phyloP scores from a whole-genome alignment of 1,284 basidiomycete genomes.

The Cutaneotrichosporon dermatis region DNA sequence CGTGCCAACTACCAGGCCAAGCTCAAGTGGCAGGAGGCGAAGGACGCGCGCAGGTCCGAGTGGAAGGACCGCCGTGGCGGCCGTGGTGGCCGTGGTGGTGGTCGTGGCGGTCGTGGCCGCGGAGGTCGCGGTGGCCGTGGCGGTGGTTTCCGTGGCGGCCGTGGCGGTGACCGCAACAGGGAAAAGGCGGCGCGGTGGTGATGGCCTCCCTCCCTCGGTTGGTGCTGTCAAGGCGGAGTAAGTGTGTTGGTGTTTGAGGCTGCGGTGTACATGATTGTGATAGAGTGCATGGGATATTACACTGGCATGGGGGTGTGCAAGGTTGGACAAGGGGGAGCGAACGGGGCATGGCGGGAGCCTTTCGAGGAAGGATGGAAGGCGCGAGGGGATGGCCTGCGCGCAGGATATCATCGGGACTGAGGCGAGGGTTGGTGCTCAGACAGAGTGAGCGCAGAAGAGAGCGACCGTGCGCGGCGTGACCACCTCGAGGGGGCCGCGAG shows the following conservation, averaged over 20 bases:
- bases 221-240: conserved; percentile 14
- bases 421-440: too few relatives aligned
- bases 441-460: too few relatives aligned
- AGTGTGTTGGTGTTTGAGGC: not conserved
- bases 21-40: conserved; percentile 56
- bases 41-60: conserved; percentile 26
- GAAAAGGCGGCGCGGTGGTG: conserved; percentile 6
- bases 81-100: conserved; percentile 27
- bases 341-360: too few relatives aligned
- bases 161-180: conserved; percentile 9
- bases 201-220: conserved; percentile 30
- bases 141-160: conserved; percentile 3
- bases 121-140: conserved; percentile 9
- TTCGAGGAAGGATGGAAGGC: too few relatives aligned
- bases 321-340: too few relatives aligned
- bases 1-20: conserved; percentile 58
- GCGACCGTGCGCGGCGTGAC: too few relatives aligned
- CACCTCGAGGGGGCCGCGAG: too few relatives aligned
- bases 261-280: not conserved
- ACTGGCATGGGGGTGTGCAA: too few relatives aligned
- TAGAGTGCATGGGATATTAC: conserved; percentile 3
- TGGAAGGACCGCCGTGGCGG: not conserved
- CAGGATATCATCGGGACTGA: too few relatives aligned
- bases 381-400: too few relatives aligned
- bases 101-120: conserved; percentile 28